These are phyloP conservation scores for Glycyrrhiza uralensis DNA, from an alignment of 306 rosid genomes.

Conservation along the genomic window DNA sequence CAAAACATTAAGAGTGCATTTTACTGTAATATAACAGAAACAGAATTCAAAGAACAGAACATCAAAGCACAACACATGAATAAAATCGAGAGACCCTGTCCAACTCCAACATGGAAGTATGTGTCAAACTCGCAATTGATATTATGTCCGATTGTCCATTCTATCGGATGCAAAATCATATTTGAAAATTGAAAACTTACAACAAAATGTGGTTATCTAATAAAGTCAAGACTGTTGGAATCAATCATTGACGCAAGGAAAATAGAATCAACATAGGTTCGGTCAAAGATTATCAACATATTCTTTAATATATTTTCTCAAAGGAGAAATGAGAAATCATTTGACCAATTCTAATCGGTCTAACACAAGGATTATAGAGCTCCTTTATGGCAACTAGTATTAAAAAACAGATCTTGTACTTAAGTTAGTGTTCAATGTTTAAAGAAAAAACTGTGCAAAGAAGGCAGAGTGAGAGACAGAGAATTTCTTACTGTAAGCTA, in stretches of 20 bases:
- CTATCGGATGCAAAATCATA: neutral
- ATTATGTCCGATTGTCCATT: neutral
- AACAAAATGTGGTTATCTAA: neutral
- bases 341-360: neutral
- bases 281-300: neutral
- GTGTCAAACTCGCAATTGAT: neutral
- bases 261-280: neutral
- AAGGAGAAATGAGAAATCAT: neutral
- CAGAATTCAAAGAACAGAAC: conserved; percentile 4
- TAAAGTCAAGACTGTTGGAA: neutral
- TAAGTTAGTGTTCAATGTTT: neutral
- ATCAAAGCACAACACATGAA: neutral
- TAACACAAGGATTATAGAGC: neutral
- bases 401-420: neutral
- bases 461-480: neutral
- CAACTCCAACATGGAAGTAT: neutral
- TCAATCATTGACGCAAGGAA: neutral
- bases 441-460: neutral
- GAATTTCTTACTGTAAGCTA: neutral
- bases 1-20: neutral
- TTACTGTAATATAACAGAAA: neutral
- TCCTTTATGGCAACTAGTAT: neutral
- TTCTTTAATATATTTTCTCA: neutral
- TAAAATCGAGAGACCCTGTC: neutral
- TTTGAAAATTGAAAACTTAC: neutral